phyloP scores from a whole-genome alignment of 2,329 filamentous ascomycete genomes.

The Dactylellina haptotyla region DNA sequence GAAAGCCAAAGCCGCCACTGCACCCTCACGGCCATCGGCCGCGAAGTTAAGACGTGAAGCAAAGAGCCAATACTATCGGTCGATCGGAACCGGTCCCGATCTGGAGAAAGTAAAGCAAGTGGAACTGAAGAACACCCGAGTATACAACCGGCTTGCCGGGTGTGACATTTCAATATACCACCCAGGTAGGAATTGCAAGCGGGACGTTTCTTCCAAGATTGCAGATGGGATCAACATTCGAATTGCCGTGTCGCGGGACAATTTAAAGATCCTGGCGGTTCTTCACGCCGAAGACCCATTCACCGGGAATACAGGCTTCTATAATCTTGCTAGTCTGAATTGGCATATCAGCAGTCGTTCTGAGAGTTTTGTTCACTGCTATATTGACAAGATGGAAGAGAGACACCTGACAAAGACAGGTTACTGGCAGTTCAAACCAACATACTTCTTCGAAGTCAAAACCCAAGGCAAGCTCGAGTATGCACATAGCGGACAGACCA shows the following conservation, averaged over 20 bases:
- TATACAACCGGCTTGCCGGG: conserved; percentile 23
- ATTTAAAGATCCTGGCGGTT: conserved; percentile 21
- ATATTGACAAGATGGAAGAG: conserved; percentile 21
- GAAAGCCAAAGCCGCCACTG: neutral
- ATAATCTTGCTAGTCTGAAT: conserved; percentile 28
- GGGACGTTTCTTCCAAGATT: neutral
- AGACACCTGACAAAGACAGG: conserved; percentile 9
- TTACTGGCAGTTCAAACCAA: conserved; percentile 26
- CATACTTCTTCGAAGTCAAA: conserved; percentile 30
- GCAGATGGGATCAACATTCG: conserved; percentile 13
- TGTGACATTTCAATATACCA: conserved; percentile 26
- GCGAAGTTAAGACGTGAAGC: conserved; percentile 12
- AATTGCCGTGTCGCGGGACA: conserved; percentile 15
- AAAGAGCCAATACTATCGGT: conserved; percentile 15
- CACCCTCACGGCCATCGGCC: neutral
- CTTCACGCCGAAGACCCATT: conserved; percentile 4
- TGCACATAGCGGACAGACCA: neutral
- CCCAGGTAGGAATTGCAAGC: neutral
- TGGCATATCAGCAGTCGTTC: conserved; percentile 32
- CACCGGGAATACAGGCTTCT: neutral
- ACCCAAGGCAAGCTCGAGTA: conserved; percentile 29
- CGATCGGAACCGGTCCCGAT: conserved; percentile 10
- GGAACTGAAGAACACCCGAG: conserved; percentile 12
- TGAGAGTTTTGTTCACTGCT: conserved; percentile 14
- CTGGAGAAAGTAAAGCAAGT: neutral